Base-by-base conservation (phyloP, 805 yeast genomes). In the Candida insectalens region DNA sequence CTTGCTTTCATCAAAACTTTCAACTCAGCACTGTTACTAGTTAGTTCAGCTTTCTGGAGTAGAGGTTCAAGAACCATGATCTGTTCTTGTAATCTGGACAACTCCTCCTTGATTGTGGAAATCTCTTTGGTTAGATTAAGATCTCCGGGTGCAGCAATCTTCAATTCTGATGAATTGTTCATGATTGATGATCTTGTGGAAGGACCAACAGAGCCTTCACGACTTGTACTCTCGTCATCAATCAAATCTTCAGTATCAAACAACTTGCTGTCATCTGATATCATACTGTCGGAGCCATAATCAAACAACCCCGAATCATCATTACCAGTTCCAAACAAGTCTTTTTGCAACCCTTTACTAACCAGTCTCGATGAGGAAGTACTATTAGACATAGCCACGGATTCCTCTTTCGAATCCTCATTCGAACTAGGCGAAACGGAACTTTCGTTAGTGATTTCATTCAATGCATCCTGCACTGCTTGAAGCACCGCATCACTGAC, bases 21-120 rank as follows among this genome's bases (percentile, higher is more conserved):
- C 32, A 82, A 58, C 48, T 87, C 92, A 4, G 74, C 66, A 5
- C 69, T 57, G 50, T 83, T 83, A 51, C 84, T 82, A 0, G 94
- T 84, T 21, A 89, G 59, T 46, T 84, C 94, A 0, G 96, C 95
- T 49, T 89, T 89, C 29, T 67, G 62, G 26, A 84, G 53, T 30
- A 89, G 60, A 4, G 89, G 79, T 10, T 69, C 72, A 26, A 89
- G 55, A 17, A 88, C 71, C 4, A 63, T 62, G 27, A 73, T 59
- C 50, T 88, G 95, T 37, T 71, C 70, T 25, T 66, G 63, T 18
- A 83, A 56, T 33, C 65, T 67, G 18, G 66, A 73, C 5, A 84
- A 72, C 10, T 77, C 83, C 2, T 61, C 52, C 2, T 69, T 61
- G 12, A 87, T 52, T n/a, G 62, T 67, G 3, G 61, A 61, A 29